These are phyloP conservation scores for Thermochaetoides thermophila DNA, from an alignment of 495 filamentous ascomycete species.

Conservation along the genomic window DNA sequence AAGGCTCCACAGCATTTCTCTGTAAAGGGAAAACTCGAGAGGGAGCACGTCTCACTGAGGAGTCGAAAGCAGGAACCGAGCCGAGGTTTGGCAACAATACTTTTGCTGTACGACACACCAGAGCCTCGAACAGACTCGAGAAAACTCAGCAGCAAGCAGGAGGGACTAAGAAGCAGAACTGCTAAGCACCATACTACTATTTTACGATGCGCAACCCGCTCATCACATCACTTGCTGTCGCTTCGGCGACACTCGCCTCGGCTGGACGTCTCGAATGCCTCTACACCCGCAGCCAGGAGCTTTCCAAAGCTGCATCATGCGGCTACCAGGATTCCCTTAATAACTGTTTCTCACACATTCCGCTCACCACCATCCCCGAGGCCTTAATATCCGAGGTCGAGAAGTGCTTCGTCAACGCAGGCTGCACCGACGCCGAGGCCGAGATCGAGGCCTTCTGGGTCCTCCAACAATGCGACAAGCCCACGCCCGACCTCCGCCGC, in stretches of 20 bases:
- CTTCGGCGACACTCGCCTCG: slow-evolving; percentile 5
- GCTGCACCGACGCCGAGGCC: slow-evolving; percentile 25
- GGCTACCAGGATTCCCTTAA: slow-evolving; percentile 21
- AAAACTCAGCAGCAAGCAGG: too few relatives aligned
- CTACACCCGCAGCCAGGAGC: slow-evolving; percentile 13
- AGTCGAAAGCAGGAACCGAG: too few relatives aligned
- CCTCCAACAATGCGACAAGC: slow-evolving; percentile 17
- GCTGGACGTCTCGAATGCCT: slow-evolving; percentile 19
- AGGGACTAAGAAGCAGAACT: too few relatives aligned
- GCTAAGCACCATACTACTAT: too few relatives aligned
- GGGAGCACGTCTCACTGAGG: too few relatives aligned
- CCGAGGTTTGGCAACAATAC: too few relatives aligned
- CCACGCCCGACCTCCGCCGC: slow-evolving; percentile 17
- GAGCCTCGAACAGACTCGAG: too few relatives aligned
- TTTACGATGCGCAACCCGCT: slow-evolving; percentile 7
- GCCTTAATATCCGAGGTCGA: slow-evolving; percentile 17
- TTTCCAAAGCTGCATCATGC: slow-evolving; percentile 21
- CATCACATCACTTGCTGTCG: slow-evolving; percentile 8
- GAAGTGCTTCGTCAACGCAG: slow-evolving; percentile 23
- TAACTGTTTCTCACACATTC: slow-evolving; percentile 23
- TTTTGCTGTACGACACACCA: too few relatives aligned
- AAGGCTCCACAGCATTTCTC: too few relatives aligned
- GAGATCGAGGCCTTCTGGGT: slow-evolving; percentile 20
- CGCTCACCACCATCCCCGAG: slow-evolving; percentile 2
- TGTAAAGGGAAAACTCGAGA: too few relatives aligned